These are phyloP conservation scores for Erucastrum elatum DNA, from an alignment of 345 rosid species.

Conservation along the genomic window DNA sequence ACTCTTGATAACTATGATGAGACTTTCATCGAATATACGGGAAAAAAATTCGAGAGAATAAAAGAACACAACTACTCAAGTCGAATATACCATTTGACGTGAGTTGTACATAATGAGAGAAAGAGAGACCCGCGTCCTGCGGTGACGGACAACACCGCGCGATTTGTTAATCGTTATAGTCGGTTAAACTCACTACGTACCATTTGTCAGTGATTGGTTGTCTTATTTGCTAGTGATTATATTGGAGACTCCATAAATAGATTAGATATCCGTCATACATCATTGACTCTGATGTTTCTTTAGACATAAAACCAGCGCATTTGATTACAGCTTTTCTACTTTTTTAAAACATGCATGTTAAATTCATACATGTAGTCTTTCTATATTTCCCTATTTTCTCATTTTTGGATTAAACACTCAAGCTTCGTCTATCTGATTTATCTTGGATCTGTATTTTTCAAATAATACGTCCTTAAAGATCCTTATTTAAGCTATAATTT, in stretches of 20 bases:
- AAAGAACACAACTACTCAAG: background rate
- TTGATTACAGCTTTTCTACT: background rate
- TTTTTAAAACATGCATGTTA: background rate
- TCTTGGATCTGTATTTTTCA: background rate
- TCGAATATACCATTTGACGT: background rate
- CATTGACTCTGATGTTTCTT: background rate
- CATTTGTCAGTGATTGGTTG: background rate
- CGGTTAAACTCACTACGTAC: background rate
- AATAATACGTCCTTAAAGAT: background rate
- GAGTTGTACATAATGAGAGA: background rate
- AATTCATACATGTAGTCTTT: background rate
- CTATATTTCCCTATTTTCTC: background rate
- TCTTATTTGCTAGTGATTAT: slow-evolving; percentile 1
- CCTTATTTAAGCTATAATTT: background rate
- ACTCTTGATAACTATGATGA: background rate
- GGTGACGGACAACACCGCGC: slow-evolving; percentile 15
- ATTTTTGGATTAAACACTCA: background rate
- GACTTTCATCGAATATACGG: background rate
- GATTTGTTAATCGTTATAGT: background rate
- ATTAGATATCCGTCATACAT: slow-evolving; percentile 25
- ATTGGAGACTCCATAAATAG: background rate
- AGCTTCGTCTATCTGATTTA: background rate
- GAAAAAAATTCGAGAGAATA: background rate
- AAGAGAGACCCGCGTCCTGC: background rate
- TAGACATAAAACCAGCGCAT: background rate